A percentile compares a stretch with the other conserved stretches of the same genome.
Conservation (phyloP, 2,329 filamentous ascomycete species). For the Claviceps pusilla region DNA sequence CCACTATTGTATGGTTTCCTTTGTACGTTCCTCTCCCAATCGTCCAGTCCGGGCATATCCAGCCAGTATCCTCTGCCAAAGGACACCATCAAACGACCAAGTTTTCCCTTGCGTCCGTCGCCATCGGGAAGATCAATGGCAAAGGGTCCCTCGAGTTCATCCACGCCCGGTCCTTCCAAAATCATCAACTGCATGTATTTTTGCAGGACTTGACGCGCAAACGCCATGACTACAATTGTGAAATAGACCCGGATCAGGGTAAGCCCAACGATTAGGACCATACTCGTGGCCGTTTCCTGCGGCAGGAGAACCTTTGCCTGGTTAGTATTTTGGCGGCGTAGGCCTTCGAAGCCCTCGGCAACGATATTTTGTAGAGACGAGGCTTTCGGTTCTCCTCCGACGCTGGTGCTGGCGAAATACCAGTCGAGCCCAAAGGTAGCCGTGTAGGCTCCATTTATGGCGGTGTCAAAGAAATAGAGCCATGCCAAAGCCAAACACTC, state of each 20-base stretch:
- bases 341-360: constrained; percentile 18
- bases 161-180: constrained; percentile 32
- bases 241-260: constrained; percentile 73
- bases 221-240: constrained; percentile 67
- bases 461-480: constrained; percentile 69
- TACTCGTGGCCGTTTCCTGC: constrained; percentile 56
- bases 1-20: constrained; percentile 35
- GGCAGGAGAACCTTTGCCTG: constrained; percentile 24
- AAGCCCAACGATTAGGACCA: constrained; percentile 58
- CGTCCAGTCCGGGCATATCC: constrained; percentile 48
- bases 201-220: constrained; percentile 61
- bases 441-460: constrained; percentile 72
- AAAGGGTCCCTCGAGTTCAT: constrained; percentile 51
- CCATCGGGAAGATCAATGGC: constrained; percentile 54
- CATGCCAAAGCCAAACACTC: constrained; percentile 71
- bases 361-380: constrained; percentile 13
- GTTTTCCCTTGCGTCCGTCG: constrained; percentile 60
- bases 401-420: constrained; percentile 55
- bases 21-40: constrained; percentile 51
- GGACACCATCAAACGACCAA: constrained; percentile 66
- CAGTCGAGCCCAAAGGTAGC: constrained; percentile 68
- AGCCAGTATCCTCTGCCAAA: constrained; percentile 71
- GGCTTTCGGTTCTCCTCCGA: constrained; percentile 17
- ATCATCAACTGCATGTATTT: constrained; percentile 38
- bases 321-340: constrained; percentile 18